A percentile compares a stretch with the other conserved stretches of the same genome.
phyloP scores from a whole-genome alignment of 768 basidiomycete genomes.

The Psilocybe subaeruginosa region DNA sequence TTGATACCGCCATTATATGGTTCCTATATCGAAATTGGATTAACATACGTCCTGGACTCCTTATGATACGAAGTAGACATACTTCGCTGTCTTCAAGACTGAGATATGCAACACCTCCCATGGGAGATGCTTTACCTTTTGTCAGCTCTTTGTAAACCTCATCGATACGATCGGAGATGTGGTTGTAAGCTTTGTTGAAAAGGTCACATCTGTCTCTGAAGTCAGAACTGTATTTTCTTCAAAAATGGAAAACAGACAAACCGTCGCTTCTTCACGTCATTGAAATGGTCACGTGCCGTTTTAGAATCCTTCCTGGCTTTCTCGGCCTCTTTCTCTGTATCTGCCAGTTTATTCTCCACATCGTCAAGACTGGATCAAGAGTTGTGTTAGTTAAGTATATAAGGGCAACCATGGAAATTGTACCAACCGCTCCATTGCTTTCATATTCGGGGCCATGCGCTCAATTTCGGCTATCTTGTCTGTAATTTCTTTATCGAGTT shows the following conservation, averaged over 20 bases:
- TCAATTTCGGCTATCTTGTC: constrained; percentile 84
- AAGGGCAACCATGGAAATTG: not conserved
- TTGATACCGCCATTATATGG: constrained; percentile 69
- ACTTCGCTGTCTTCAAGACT: constrained; percentile 96
- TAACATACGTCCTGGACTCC: not conserved
- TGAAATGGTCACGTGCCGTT: constrained; percentile 88
- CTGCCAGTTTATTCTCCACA: constrained; percentile 80
- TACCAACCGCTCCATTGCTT: constrained; percentile 85
- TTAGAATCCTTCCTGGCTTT: constrained; percentile 90
- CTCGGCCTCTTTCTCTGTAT: constrained; percentile 92
- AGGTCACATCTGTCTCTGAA: constrained; percentile 57
- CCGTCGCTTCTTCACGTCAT: constrained; percentile 84
- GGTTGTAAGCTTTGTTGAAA: constrained; percentile 95
- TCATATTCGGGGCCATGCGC: constrained; percentile 94
- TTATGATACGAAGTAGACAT: constrained; percentile 19
- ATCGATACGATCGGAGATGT: constrained; percentile 94
- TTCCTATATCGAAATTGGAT: constrained; percentile 25
- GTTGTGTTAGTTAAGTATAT: not conserved
- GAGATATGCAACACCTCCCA: constrained; percentile 96
- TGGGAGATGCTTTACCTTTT: constrained; percentile 90
- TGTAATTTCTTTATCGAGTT: constrained; percentile 73
- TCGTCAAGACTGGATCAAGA: constrained; percentile 65
- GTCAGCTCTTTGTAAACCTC: constrained; percentile 97
- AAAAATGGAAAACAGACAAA: constrained; percentile 31
- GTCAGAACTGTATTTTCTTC: not conserved